Conservation (phyloP, 2,329 filamentous ascomycete genomes). For the Fusarium decemcellulare region DNA sequence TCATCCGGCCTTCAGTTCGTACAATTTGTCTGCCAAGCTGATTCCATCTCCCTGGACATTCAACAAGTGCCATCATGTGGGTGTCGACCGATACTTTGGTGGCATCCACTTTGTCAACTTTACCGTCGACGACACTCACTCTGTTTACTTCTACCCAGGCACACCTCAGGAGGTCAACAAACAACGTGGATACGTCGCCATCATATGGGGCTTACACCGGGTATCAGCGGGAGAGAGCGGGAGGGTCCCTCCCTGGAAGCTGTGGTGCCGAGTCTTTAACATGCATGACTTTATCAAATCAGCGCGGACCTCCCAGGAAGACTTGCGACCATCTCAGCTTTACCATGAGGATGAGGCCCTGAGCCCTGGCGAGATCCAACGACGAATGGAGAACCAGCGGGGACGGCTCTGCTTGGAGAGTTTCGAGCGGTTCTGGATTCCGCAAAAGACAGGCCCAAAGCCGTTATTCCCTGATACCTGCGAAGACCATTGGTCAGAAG, state of each 20-base stretch:
- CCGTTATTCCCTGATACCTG: slow-evolving; percentile 30
- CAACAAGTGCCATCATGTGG: slow-evolving; percentile 16
- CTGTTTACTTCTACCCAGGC: not conserved
- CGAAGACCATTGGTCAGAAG: slow-evolving; percentile 13
- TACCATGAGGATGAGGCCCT: slow-evolving; percentile 22
- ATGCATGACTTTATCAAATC: slow-evolving; percentile 22
- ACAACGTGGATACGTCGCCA: slow-evolving; percentile 7
- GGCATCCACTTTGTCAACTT: slow-evolving; percentile 41
- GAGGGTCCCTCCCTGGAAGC: slow-evolving; percentile 5
- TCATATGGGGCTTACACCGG: slow-evolving; percentile 42
- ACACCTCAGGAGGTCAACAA: not conserved
- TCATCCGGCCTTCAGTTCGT: slow-evolving; percentile 33
- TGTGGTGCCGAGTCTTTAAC: slow-evolving; percentile 42
- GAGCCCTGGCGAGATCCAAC: slow-evolving; percentile 23
- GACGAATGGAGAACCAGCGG: slow-evolving; percentile 28
- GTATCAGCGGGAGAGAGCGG: not conserved
- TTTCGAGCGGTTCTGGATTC: slow-evolving; percentile 7
- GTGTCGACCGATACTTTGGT: slow-evolving; percentile 29
- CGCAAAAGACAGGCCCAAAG: slow-evolving; percentile 8
- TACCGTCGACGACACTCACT: not conserved
- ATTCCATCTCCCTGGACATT: slow-evolving; percentile 40
- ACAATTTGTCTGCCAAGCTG: slow-evolving; percentile 23
- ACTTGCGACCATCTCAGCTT: slow-evolving; percentile 14
- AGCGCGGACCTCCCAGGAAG: not conserved
- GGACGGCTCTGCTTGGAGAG: slow-evolving; percentile 4